phyloP scores from a whole-genome alignment of 441 rosid genomes.

The Pelargonium myrrhifolium region DNA sequence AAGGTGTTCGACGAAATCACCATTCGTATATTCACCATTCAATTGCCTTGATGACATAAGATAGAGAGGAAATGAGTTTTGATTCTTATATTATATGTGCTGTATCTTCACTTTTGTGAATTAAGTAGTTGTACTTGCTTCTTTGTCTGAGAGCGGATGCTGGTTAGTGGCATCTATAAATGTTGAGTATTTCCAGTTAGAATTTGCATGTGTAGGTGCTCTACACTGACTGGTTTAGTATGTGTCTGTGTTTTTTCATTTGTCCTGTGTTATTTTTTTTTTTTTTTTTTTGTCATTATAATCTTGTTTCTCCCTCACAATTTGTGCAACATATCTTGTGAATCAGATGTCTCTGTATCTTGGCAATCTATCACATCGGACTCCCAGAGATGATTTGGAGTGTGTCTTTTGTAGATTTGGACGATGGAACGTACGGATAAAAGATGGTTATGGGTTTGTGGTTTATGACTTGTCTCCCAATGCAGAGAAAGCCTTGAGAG shows the following conservation, averaged over 20 bases:
- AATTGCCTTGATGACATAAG: not conserved
- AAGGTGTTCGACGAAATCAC: not conserved
- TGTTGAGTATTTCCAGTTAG: not conserved
- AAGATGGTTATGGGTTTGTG: slow-evolving; percentile 4
- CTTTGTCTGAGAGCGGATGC: not conserved
- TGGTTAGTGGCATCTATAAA: no score
- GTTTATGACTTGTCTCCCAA: not conserved
- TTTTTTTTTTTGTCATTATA: no score
- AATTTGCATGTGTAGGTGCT: not conserved
- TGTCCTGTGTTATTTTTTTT: no score
- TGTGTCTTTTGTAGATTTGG: not conserved
- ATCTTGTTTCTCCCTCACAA: not conserved
- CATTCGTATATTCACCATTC: not conserved
- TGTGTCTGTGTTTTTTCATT: no score
- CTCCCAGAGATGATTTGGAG: not conserved
- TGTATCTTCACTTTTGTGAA: not conserved
- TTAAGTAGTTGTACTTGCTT: not conserved
- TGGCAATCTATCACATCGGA: not conserved
- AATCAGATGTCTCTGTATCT: not conserved
- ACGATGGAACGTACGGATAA: not conserved
- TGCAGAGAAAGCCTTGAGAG: slow-evolving; percentile 4
- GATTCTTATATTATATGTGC: not conserved
- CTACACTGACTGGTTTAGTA: not conserved
- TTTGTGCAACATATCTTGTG: not conserved
- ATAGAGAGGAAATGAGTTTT: not conserved